Conservation (phyloP, 306 rosid genomes). For the Erythrophleum fordii region DNA sequence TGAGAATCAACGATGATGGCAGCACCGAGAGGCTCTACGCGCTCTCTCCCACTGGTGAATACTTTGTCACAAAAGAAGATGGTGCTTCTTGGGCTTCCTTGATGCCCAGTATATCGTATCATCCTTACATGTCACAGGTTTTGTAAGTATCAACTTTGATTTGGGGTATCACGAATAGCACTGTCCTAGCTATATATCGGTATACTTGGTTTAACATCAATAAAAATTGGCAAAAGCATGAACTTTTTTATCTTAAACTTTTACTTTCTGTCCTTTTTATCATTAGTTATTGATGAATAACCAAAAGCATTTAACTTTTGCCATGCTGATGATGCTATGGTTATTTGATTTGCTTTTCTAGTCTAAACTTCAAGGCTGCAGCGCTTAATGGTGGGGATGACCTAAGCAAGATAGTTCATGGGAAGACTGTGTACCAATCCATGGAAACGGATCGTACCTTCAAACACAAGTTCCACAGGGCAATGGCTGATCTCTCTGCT, state of each 20-base stretch:
- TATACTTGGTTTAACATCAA: too few species aligned
- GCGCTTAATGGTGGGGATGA: neutral
- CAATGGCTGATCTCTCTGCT: neutral
- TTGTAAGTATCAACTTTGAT: neutral
- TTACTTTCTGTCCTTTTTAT: too few species aligned
- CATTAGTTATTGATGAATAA: too few species aligned
- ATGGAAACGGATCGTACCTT: neutral
- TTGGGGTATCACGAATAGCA: too few species aligned
- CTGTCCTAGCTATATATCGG: too few species aligned
- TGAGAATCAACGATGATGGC: neutral
- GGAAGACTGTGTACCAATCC: neutral
- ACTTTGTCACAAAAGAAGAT: neutral
- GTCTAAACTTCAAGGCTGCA: neutral
- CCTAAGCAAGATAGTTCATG: slow-evolving; percentile 5
- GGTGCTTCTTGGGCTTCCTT: neutral
- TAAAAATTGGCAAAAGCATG: too few species aligned
- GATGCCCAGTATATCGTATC: neutral
- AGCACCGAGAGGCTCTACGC: neutral
- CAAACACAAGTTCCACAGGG: neutral
- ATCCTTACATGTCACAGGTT: neutral
- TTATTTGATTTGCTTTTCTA: neutral
- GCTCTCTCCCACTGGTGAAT: neutral
- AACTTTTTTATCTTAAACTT: too few species aligned
- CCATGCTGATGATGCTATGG: too few species aligned
- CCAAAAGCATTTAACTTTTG: too few species aligned